Conservation (phyloP, 306 rosid genomes). For the Adenanthera pavonina region DNA sequence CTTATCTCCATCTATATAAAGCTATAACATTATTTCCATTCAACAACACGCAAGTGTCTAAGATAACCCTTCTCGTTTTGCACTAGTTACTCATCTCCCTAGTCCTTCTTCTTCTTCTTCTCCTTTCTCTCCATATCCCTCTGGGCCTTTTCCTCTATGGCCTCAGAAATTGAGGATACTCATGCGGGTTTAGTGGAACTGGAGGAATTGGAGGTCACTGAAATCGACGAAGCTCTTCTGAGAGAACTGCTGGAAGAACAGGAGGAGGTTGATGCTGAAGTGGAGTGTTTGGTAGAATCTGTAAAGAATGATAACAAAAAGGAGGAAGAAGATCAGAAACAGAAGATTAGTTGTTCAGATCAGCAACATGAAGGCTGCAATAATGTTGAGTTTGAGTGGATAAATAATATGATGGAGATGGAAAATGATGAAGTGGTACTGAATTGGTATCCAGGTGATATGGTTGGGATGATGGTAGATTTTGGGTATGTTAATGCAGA, state of each 20-base stretch:
- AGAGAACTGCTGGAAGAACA: constrained; percentile 61
- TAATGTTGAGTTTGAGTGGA: constrained; percentile 45
- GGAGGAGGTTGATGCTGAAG: constrained; percentile 31
- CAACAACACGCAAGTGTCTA: background rate
- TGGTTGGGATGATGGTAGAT: constrained; percentile 45
- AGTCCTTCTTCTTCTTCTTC: background rate
- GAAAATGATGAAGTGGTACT: constrained; percentile 36
- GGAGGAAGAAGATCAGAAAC: background rate
- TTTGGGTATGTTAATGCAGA: constrained; percentile 51
- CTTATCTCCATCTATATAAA: constrained; percentile 35
- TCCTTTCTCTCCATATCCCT: background rate
- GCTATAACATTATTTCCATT: background rate
- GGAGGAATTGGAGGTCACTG: constrained; percentile 60
- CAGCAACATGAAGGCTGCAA: constrained; percentile 17
- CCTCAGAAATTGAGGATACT: constrained; percentile 38
- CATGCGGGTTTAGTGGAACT: constrained; percentile 46
- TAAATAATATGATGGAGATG: constrained; percentile 36
- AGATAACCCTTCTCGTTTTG: constrained; percentile 19
- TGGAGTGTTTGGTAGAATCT: constrained; percentile 5
- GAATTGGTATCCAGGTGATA: constrained; percentile 54
- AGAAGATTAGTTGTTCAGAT: background rate
- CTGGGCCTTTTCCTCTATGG: constrained; percentile 39
- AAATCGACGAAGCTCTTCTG: constrained; percentile 63
- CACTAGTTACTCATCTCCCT: background rate
- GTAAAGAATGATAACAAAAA: background rate